phyloP scores from a whole-genome alignment of 2,329 filamentous ascomycete species.

The Claviceps monticola region DNA sequence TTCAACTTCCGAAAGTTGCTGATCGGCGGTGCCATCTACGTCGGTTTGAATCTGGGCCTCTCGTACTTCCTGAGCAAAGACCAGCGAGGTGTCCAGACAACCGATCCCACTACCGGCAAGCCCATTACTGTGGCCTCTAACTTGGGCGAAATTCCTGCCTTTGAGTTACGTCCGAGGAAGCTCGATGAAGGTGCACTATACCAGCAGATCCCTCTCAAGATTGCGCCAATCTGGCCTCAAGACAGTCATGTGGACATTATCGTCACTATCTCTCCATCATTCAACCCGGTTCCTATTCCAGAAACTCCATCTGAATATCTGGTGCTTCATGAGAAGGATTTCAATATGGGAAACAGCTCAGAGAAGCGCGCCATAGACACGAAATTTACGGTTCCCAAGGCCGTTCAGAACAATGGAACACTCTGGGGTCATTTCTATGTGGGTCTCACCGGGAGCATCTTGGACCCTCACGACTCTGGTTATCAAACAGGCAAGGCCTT shows the following conservation, averaged over 20 bases:
- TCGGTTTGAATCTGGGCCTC: constrained; percentile 45
- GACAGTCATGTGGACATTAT: constrained; percentile 69
- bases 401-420: constrained; percentile 83
- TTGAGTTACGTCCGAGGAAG: constrained; percentile 46
- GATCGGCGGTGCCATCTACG: constrained; percentile 40
- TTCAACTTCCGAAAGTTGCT: constrained; percentile 32
- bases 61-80: constrained; percentile 37
- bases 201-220: constrained; percentile 50
- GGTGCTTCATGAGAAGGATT: constrained; percentile 67
- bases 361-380: constrained; percentile 68
- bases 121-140: constrained; percentile 39
- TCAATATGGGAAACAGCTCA: constrained; percentile 63
- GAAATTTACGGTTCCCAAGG: constrained; percentile 59
- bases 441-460: constrained; percentile 55
- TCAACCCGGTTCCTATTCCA: constrained; percentile 53
- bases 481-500: constrained; percentile 69
- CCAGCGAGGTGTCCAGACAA: constrained; percentile 31
- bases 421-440: constrained; percentile 93
- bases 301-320: constrained; percentile 52
- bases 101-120: constrained; percentile 35
- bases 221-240: constrained; percentile 79
- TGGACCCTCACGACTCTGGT: constrained; percentile 59
- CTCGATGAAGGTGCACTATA: constrained; percentile 49
- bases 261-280: constrained; percentile 69
- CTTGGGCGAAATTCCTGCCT: constrained; percentile 46